Percentiles rank a stretch among this genome's conserved stretches.
phyloP scores from a whole-genome alignment of 306 rosid species.

The Citrullus colocynthis region DNA sequence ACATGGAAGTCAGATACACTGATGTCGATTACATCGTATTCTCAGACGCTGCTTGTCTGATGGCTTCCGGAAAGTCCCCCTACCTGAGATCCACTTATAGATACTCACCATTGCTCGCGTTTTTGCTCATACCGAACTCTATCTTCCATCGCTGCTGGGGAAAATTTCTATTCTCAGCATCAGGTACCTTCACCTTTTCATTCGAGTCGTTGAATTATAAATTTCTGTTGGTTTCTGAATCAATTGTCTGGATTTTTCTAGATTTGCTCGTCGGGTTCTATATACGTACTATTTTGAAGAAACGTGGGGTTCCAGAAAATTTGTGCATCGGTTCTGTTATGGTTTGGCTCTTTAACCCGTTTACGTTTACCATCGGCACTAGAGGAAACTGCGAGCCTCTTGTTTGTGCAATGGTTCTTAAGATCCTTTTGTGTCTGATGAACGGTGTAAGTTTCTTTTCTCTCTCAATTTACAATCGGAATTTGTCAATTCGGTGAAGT shows the following conservation, averaged over 20 bases:
- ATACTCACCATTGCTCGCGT: conserved; percentile 76
- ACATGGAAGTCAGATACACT: conserved; percentile 82
- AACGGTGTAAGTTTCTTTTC: conserved; percentile 54
- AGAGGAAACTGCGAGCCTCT: conserved; percentile 90
- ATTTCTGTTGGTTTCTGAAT: not conserved
- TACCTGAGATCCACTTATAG: conserved; percentile 76
- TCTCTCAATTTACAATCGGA: not conserved
- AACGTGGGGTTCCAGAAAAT: conserved; percentile 68
- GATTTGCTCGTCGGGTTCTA: conserved; percentile 84
- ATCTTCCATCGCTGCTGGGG: conserved; percentile 73
- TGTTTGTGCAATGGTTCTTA: conserved; percentile 76
- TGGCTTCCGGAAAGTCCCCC: conserved; percentile 75
- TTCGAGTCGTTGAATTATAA: not conserved
- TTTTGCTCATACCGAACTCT: conserved; percentile 66
- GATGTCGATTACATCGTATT: conserved; percentile 85
- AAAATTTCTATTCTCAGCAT: conserved; percentile 71
- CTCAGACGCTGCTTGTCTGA: conserved; percentile 77
- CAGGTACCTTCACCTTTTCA: conserved; percentile 29
- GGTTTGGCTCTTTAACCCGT: conserved; percentile 81
- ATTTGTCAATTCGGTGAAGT: not conserved
- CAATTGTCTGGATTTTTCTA: conserved; percentile 13
- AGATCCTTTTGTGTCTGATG: conserved; percentile 78
- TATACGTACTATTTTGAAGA: conserved; percentile 56
- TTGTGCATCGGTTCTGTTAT: conserved; percentile 44
- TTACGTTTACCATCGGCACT: conserved; percentile 87